These are phyloP conservation scores for Austroboletus eburneus DNA, from an alignment of 768 basidiomycete genomes.

Conservation along the genomic window DNA sequence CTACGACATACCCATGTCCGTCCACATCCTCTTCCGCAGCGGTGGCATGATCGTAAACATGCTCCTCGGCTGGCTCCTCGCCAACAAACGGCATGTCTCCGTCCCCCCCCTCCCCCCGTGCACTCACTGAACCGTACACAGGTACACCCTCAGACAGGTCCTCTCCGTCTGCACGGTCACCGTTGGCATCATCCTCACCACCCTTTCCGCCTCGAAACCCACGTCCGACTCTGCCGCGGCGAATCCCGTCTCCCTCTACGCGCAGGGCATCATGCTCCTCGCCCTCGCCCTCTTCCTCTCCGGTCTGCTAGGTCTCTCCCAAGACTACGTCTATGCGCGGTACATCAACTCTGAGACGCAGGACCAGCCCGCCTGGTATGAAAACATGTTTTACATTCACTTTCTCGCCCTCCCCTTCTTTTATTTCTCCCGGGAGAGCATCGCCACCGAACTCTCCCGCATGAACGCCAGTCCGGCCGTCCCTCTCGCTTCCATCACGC, in stretches of 20 bases:
- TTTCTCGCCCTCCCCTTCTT: conserved; percentile 79
- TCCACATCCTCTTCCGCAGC: conserved; percentile 93
- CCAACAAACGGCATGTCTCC: conserved; percentile 52
- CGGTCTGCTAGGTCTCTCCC: conserved; percentile 77
- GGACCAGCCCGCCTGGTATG: conserved; percentile 64
- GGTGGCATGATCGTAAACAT: conserved; percentile 84
- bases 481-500: conserved; percentile 8
- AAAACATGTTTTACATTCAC: conserved; percentile 90
- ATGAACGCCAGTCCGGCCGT: conserved; percentile 12
- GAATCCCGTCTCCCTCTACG: conserved; percentile 43
- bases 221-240: too few species aligned
- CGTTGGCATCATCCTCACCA: conserved; percentile 72
- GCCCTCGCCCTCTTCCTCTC: conserved; percentile 73
- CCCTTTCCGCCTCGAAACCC: conserved; percentile 63
- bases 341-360: conserved; percentile 36
- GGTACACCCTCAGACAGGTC: conserved; percentile 63
- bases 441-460: conserved; percentile 30
- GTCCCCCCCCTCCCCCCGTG: conserved; percentile 1
- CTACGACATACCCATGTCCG: conserved; percentile 81
- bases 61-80: conserved; percentile 68
- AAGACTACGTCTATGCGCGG: conserved; percentile 71
- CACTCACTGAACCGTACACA: conserved; percentile 25
- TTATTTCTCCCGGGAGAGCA: conserved; percentile 50
- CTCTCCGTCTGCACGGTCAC: conserved; percentile 79
- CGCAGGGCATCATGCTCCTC: conserved; percentile 70